Evolutionary conservation across 257 asterid species (phyloP).

Genomic region (Nicotiana obtusifolia): DNA sequence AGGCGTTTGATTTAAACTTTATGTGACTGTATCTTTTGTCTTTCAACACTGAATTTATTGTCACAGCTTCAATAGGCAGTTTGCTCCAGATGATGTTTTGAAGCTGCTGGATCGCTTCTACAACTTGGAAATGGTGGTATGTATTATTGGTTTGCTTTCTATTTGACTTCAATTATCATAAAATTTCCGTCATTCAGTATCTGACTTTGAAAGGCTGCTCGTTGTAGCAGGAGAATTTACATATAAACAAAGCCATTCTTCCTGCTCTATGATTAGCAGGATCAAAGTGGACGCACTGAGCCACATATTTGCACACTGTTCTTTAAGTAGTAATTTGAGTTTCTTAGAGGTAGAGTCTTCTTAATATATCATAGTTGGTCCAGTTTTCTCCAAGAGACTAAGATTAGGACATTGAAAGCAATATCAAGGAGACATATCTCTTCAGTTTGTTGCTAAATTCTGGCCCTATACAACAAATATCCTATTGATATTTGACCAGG

Average conservation of each 20-base stretch:
- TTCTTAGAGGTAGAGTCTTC: not conserved
- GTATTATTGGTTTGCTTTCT: slow-evolving; percentile 10
- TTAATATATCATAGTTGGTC: not conserved
- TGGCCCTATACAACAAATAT: not conserved
- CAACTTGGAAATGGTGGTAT: slow-evolving; percentile 95
- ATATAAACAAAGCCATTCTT: not conserved
- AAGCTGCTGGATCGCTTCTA: slow-evolving; percentile 85
- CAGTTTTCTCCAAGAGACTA: not conserved
- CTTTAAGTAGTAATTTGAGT: not conserved
- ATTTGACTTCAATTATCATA: not conserved
- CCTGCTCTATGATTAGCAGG: not conserved
- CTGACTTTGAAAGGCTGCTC: not conserved
- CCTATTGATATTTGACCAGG: not conserved
- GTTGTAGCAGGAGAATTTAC: not conserved
- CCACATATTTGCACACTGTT: not conserved
- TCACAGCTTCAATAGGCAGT: slow-evolving; percentile 72
- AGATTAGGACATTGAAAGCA: not conserved
- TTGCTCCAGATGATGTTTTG: slow-evolving; percentile 72
- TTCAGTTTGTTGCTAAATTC: not conserved
- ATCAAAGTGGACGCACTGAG: not conserved
- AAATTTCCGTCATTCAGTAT: not conserved
- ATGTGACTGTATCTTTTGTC: not conserved
- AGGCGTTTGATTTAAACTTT: not conserved
- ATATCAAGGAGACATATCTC: not conserved
- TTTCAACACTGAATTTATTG: not conserved